A percentile compares a stretch with the other conserved stretches of the same genome.
Evolutionary conservation across 2,329 filamentous ascomycete species (phyloP).

Genomic region (Neurospora sp.): DNA sequence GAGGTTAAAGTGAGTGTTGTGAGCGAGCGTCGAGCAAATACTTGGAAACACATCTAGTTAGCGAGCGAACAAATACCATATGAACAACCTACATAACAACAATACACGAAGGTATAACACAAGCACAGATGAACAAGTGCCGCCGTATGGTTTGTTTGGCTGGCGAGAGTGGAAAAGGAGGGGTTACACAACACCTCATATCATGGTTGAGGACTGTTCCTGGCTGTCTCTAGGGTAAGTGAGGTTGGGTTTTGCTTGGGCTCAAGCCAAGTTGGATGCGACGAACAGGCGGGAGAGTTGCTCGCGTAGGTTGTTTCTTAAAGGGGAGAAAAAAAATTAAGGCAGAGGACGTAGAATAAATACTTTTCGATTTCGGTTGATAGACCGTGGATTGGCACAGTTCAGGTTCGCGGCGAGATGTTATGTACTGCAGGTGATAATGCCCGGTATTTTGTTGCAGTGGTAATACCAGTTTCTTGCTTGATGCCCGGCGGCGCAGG

Average conservation of each 20-base stretch:
- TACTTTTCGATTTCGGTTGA: neutral
- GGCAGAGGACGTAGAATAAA: neutral
- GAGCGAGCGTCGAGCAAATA: constrained; percentile 53
- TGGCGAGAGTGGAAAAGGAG: neutral
- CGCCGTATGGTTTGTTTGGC: neutral
- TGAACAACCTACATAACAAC: neutral
- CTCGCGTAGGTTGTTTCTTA: neutral
- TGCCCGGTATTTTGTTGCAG: neutral
- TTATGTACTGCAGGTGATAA: neutral
- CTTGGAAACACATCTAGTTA: constrained; percentile 23
- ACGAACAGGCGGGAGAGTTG: neutral
- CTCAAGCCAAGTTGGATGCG: neutral
- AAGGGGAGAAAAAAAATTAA: neutral
- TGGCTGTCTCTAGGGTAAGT: neutral
- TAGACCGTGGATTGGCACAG: neutral
- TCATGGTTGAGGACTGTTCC: neutral
- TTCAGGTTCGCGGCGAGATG: neutral
- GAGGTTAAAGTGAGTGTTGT: constrained; percentile 63
- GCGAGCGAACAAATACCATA: constrained; percentile 9
- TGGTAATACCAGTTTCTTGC: neutral
- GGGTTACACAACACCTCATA: neutral
- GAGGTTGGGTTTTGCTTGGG: neutral
- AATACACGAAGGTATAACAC: neutral
- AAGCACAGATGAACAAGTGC: neutral
- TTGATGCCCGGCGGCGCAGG: neutral